Evolutionary conservation across 2,329 filamentous ascomycete species (phyloP).

Genomic region (Aureobasidium sp.): DNA sequence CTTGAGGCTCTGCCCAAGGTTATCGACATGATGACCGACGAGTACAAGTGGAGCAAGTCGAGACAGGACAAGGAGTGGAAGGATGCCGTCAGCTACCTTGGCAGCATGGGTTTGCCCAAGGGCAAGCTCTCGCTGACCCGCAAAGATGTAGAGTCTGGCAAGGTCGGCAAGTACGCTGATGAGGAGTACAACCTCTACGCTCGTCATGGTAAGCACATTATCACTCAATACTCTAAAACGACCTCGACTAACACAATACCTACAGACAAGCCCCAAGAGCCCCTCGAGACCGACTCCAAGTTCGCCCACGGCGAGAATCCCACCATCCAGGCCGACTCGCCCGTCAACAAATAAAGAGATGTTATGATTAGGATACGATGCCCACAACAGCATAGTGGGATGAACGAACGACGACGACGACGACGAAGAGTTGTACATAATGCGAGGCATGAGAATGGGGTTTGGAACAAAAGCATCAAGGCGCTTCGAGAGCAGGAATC

Average conservation of each 20-base stretch:
- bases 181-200: constrained; percentile 44
- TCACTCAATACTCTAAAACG: not conserved
- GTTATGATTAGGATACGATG: not conserved
- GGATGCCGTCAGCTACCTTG: constrained; percentile 53
- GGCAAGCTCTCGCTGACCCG: constrained; percentile 47
- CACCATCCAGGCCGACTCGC: constrained; percentile 33
- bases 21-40: constrained; percentile 82
- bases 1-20: constrained; percentile 76
- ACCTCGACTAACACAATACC: not conserved
- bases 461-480: not conserved
- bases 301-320: constrained; percentile 38
- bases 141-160: constrained; percentile 51
- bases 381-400: not conserved
- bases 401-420: not conserved
- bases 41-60: constrained; percentile 67
- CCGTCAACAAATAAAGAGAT: constrained; percentile 40
- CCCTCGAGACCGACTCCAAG: constrained; percentile 43
- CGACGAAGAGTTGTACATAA: constrained; percentile 4
- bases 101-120: constrained; percentile 55
- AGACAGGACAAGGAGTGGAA: constrained; percentile 76
- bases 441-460: constrained; percentile 1
- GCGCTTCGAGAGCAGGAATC: constrained; percentile 8
- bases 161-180: constrained; percentile 40
- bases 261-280: constrained; percentile 47
- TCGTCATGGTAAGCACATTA: constrained; percentile 37